Evolutionary conservation across 2,329 filamentous ascomycete genomes (phyloP), one percentile per base, ranked within the genome.

Genomic region (Paecilomyces sp.): DNA sequence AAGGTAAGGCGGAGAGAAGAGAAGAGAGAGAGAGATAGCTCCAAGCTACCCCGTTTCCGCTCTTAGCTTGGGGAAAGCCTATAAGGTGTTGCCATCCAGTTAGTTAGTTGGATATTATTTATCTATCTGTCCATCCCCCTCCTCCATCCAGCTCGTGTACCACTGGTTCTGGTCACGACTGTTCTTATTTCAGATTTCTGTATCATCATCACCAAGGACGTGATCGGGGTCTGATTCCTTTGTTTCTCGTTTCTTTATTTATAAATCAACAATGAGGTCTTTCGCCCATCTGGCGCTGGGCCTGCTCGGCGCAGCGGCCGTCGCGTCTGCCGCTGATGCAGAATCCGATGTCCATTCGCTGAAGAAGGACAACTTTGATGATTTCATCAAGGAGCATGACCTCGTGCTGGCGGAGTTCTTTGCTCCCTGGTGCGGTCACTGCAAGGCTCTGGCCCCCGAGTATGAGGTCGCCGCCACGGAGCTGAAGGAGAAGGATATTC

Each of bases 391-490:
- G 76, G 79, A 86, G 69, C 89, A 97, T 76, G 87, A 91, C 69
- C 84, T 99, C 60, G 93, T 97, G 58, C 88, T 99, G 63, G 92
- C 92, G 69, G 92, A 99, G 82, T 99, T 97, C 86, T 97, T 91
- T 77, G 93, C 93, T 67, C 92, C 93, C 69, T 96, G 93, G 92
- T 96, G 90, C 69, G 93, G 92, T 66, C 93, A 97, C 85, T 97
- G 93, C 89, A 97, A 99, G 84, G 93, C 93, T 62, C 90, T 99
- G 67, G 94, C 78, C 34, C 79, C 79, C 28, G 79, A 82, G 64
- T 81, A 81, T 62, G 79, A 81, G 63, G 72, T 76, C 59, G 79
- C 79, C 54, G 79, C 79, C 53, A 76, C 77, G 7, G 74, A 79
- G 57, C 66, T 82, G 58, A 80, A 81, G 66, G 70, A 73, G 62